phyloP scores from a whole-genome alignment of 352 stramenopile species.

The Pythium diclinum region DNA sequence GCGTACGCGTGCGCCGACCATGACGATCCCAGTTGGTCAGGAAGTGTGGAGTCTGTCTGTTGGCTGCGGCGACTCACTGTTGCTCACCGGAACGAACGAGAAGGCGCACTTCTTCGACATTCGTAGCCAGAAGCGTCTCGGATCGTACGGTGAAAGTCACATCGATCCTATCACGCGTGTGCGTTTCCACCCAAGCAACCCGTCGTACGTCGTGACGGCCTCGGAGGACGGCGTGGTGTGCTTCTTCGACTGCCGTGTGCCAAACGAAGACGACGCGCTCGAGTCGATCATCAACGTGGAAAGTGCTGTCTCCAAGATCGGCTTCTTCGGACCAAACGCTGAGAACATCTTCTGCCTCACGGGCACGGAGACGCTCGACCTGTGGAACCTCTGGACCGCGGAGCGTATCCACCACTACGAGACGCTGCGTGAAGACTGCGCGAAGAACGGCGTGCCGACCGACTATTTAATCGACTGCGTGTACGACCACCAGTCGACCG shows the following conservation, averaged over 20 bases:
- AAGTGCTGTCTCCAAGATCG: constrained; percentile 82
- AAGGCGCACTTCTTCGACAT: constrained; percentile 80
- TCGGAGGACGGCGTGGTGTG: constrained; percentile 91
- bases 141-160: constrained; percentile 87
- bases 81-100: constrained; percentile 73
- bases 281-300: constrained; percentile 90
- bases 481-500: constrained; percentile 64
- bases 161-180: constrained; percentile 88
- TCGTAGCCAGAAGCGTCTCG: constrained; percentile 57
- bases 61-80: constrained; percentile 69
- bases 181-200: constrained; percentile 78
- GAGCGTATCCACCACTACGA: constrained; percentile 80
- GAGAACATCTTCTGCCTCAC: constrained; percentile 87
- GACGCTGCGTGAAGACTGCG: constrained; percentile 73
- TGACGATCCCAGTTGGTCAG: constrained; percentile 58
- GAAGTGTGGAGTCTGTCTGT: constrained; percentile 84
- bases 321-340: constrained; percentile 80
- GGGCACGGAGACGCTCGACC: constrained; percentile 84
- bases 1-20: constrained; percentile 45
- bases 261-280: constrained; percentile 84
- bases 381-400: constrained; percentile 88
- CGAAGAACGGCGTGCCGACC: constrained; percentile 51
- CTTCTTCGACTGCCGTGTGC: constrained; percentile 84
- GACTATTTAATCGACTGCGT: constrained; percentile 88
- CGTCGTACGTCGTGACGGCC: constrained; percentile 79